Evolutionary conservation across 768 basidiomycete species (phyloP), one percentile per base, ranked within the genome.

Genomic region (Xerocomellus chrysenteron): DNA sequence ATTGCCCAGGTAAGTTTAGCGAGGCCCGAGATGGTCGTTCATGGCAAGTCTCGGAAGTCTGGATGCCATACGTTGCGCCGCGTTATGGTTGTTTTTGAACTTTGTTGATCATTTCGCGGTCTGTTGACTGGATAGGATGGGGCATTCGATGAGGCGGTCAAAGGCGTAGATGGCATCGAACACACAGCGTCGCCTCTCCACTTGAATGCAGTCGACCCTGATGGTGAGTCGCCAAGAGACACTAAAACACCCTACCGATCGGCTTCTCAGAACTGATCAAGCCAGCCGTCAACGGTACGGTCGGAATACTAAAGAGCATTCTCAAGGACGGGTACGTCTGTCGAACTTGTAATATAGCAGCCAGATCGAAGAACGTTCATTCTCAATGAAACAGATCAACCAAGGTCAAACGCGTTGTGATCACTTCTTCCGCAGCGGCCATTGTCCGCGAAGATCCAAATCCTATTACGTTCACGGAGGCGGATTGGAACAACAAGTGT

Each of bases 141-240:
- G 8, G 88, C 86, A 1, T 94, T 92, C 58, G 89, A 93, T 66
- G 84, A 90, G 49, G 90, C 85, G 0, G 87, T 92, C 56, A 82
- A 85, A 67, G 89, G 80, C 1, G 83, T 92, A 8, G 85, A 90
- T 56, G 91, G 80, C 0, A 82, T 94, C 49, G 78, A 75, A 37
- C 90, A 90, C 63, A 83, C 78, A 4, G 87, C 87, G 0, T 88
- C 87, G 1, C 88, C 88, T 1, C 78, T 84, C 63, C 73, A 79
- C 52, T 57, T 75, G 28, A 71, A 78, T 2, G 76, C 74, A 1
- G 72, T 75, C n/a, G 77, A 83, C 39, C 80, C 80, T 4, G 64
- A 75, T 33, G 75, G 77, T 67, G 39, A 40, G 50, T 43, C 17
- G 0, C 16, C 9, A 0, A 28, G 21, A 5, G 30, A 32, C 10